Base-by-base conservation (phyloP, 2,329 filamentous ascomycete genomes). In the Tolypocladium tundrense region DNA sequence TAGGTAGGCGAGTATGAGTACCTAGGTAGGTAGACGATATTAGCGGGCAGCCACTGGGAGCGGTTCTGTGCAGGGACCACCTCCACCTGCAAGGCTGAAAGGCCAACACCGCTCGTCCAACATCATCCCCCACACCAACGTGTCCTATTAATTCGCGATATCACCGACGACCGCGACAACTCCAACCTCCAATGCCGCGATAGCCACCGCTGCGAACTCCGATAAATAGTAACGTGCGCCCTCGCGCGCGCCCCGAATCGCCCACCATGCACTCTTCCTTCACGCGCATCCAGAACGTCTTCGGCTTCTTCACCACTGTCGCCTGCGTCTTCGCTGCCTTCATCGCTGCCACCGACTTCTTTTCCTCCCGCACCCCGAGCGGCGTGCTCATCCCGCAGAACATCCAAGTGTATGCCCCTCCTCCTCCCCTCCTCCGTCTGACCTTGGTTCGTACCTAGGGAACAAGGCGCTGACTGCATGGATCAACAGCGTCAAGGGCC, bases 301-400 rank as follows among this genome's bases (percentile, higher is more conserved):
- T 99, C 72, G 91, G 94, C 73, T 97, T 96, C 84, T 97, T 97
- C 80, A 97, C 94, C 21, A 95, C 91, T 33, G 91, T 97, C 62
- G 88, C 88, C 58, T 94, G 96, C 69, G 83, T 84, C 59, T 82
- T 97, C 57, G 92, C 86, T 56, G 83, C 82, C 57, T 76, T 95
- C 59, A 90, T 97, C 66, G 92, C 93, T 53, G 77, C 88, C 55
- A 92, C 91, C 43, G 90, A 92, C 67, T 73, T 96, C 66, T 74
- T 87, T 66, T 78, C 79, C 59, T 83, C 87, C 4, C 87, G 91
- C 63, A 81, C 81, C 8, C 90, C 91, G 0, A 83, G 74, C 53
- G 73, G 72, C 59, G 79, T 73, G 57, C 76, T 96, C 59, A 77
- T 81, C 62, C 75, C 90, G 53, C 85, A 85, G 60, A 93, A 91